Evolutionary conservation across 805 yeast species (phyloP).

Genomic region (Candida namnaoensis): DNA sequence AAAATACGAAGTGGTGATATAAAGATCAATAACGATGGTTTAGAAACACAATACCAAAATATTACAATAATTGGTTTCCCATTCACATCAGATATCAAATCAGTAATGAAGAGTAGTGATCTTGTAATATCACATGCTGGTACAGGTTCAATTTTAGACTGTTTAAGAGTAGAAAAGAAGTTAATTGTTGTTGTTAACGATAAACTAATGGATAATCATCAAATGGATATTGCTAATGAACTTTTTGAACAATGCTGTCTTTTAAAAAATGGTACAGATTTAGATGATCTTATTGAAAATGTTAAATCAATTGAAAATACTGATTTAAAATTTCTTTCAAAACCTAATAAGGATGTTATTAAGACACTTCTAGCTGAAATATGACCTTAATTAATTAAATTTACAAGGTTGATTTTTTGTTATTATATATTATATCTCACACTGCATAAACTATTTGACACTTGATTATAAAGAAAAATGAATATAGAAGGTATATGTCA

Average conservation of each 20-base stretch:
- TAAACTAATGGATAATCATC: slow-evolving; percentile 81
- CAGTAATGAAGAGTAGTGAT: slow-evolving; percentile 36
- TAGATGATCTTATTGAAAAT: slow-evolving; percentile 9
- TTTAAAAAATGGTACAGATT: slow-evolving; percentile 8
- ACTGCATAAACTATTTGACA: no score
- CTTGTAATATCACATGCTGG: slow-evolving; percentile 84
- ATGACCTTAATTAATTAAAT: neutral
- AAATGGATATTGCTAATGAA: slow-evolving; percentile 62
- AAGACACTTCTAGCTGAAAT: slow-evolving; percentile 10
- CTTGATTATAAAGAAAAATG: no score
- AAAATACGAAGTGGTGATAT: neutral
- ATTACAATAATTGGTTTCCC: slow-evolving; percentile 35
- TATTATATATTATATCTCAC: neutral
- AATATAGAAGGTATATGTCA: no score
- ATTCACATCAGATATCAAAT: slow-evolving; percentile 32
- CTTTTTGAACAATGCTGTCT: slow-evolving; percentile 28
- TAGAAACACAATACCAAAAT: neutral
- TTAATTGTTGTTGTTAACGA: slow-evolving; percentile 67
- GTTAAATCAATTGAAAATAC: slow-evolving; percentile 7
- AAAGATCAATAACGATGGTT: neutral
- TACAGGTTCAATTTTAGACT: slow-evolving; percentile 86
- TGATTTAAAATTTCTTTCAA: slow-evolving; percentile 13
- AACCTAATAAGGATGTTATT: slow-evolving; percentile 13
- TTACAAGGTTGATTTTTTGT: neutral
- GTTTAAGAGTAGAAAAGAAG: slow-evolving; percentile 45